phyloP scores from a whole-genome alignment of 768 basidiomycete species.

The Leccinum obscurum region DNA sequence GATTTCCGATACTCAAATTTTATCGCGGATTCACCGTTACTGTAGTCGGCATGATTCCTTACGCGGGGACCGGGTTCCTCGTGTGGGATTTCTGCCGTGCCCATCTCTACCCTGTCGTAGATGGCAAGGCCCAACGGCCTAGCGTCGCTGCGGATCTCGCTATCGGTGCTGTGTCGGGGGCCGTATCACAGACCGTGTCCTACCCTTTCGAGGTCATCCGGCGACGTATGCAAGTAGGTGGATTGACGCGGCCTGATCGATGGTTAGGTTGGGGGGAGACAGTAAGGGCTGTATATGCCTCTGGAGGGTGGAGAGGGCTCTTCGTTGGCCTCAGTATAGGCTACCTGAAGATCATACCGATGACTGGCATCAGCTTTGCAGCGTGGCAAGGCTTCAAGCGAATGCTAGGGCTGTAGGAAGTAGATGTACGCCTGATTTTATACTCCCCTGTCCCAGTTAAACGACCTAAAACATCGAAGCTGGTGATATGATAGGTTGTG shows the following conservation, averaged over 20 bases:
- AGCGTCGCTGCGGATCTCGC: constrained; percentile 64
- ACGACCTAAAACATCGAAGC: background rate
- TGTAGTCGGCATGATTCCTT: constrained; percentile 89
- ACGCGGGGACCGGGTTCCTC: constrained; percentile 93
- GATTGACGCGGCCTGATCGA: constrained; percentile 70
- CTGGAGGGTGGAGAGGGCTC: constrained; percentile 83
- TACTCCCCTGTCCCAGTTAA: background rate
- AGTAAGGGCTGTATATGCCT: constrained; percentile 58
- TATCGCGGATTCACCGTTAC: constrained; percentile 98
- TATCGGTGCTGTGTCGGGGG: constrained; percentile 86
- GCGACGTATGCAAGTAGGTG: constrained; percentile 93
- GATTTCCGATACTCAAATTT: constrained; percentile 81
- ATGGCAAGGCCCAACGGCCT: constrained; percentile 40
- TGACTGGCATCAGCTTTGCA: constrained; percentile 90
- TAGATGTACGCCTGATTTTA: constrained; percentile 9
- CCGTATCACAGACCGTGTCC: constrained; percentile 81
- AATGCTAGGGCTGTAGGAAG: constrained; percentile 28
- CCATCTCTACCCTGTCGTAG: constrained; percentile 48
- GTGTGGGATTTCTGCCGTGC: constrained; percentile 82
- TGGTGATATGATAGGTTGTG: background rate
- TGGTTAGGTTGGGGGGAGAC: constrained; percentile 80
- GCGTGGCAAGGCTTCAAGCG: constrained; percentile 69
- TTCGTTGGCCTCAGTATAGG: constrained; percentile 91
- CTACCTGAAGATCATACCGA: constrained; percentile 91
- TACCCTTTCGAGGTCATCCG: constrained; percentile 96